phyloP scores from a whole-genome alignment of 2,329 filamentous ascomycete species.

The Tolypocladium cylindrosporum region DNA sequence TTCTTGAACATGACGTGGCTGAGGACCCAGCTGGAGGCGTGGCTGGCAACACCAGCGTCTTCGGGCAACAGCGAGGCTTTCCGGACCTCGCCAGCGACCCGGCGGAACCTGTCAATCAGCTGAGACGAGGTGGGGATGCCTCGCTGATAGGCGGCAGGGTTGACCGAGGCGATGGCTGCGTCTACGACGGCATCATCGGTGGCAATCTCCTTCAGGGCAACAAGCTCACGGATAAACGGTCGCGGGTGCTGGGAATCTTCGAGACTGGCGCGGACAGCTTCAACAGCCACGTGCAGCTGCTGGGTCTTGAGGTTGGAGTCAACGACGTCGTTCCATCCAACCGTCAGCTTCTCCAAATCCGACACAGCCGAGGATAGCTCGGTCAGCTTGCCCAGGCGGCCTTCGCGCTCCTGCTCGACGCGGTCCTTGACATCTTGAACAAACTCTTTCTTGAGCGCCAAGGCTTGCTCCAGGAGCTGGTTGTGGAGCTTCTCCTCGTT shows the following conservation, averaged over 20 bases:
- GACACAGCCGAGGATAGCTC: slow-evolving; percentile 68
- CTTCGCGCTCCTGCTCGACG: slow-evolving; percentile 81
- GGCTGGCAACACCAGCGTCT: slow-evolving; percentile 86
- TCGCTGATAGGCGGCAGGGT: slow-evolving; percentile 84
- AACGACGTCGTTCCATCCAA: slow-evolving; percentile 82
- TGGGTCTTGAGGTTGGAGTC: slow-evolving; percentile 88
- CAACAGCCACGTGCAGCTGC: slow-evolving; percentile 90
- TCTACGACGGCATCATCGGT: slow-evolving; percentile 76
- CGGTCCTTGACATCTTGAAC: slow-evolving; percentile 65
- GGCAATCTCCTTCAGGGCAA: slow-evolving; percentile 88
- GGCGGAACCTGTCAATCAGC: slow-evolving; percentile 90
- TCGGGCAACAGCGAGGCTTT: slow-evolving; percentile 90
- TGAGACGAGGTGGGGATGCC: slow-evolving; percentile 77
- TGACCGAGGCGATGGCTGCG: slow-evolving; percentile 93
- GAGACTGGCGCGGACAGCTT: slow-evolving; percentile 78
- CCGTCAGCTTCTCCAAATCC: slow-evolving; percentile 79
- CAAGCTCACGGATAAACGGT: slow-evolving; percentile 86
- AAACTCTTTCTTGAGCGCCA: slow-evolving; percentile 80
- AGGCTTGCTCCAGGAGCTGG: slow-evolving; percentile 79
- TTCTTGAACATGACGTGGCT: slow-evolving; percentile 97
- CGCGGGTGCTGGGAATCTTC: slow-evolving; percentile 61
- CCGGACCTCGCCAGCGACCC: slow-evolving; percentile 82
- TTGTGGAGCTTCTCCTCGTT: slow-evolving; percentile 78
- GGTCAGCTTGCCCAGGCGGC: slow-evolving; percentile 75
- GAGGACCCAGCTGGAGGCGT: slow-evolving; percentile 80